Conservation (phyloP, 768 basidiomycete genomes). For the Cyathus striatus region DNA sequence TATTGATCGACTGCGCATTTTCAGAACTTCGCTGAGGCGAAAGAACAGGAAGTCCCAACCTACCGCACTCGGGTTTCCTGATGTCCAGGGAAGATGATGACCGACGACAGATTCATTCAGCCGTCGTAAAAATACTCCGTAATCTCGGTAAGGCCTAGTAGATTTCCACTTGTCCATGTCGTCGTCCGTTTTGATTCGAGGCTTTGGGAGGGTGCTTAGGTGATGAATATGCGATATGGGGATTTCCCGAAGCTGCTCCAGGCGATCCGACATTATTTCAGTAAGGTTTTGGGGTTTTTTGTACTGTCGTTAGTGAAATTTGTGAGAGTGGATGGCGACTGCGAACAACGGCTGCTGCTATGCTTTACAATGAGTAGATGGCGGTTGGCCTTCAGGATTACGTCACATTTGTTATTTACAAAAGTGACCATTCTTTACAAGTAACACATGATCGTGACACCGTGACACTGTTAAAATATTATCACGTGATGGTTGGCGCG, state of each 20-base stretch:
- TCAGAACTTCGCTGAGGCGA: constrained; percentile 6
- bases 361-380: neutral
- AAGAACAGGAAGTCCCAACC: neutral
- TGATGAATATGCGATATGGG: constrained; percentile 9
- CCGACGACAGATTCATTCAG: constrained; percentile 78
- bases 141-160: constrained; percentile 70
- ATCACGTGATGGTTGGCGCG: no score
- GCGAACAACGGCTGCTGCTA: no score
- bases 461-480: no score
- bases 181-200: constrained; percentile 64
- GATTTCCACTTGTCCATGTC: constrained; percentile 71
- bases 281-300: neutral
- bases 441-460: no score
- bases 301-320: neutral
- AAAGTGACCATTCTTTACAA: no score
- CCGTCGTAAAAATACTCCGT: constrained; percentile 67
- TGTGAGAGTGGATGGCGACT: neutral
- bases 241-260: constrained; percentile 23
- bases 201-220: constrained; percentile 27
- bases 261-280: constrained; percentile 3
- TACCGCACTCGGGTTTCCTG: constrained; percentile 29
- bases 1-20: constrained; percentile 36
- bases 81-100: constrained; percentile 40
- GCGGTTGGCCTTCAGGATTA: neutral
- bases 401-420: neutral